A percentile compares a stretch with the other conserved stretches of the same genome.
phyloP scores from a whole-genome alignment of 306 rosid genomes.

The Fagus sylvatica region DNA sequence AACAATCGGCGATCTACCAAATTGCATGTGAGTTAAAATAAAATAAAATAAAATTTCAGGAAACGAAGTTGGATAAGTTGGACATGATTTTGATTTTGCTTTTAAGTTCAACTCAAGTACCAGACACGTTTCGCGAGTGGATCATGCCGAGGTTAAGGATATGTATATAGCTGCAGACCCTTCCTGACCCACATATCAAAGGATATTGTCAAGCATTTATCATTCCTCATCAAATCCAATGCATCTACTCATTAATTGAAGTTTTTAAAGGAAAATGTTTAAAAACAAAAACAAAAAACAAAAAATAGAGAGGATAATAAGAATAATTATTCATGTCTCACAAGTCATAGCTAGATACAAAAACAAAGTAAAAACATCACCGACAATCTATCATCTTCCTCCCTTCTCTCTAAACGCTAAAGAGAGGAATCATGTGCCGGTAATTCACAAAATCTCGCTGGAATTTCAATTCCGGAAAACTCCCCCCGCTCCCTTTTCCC shows the following conservation, averaged over 20 bases:
- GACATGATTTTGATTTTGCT: not conserved
- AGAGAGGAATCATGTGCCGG: constrained; percentile 73
- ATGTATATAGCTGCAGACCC: not conserved
- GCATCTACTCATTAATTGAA: too few species aligned
- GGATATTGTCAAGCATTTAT: too few species aligned
- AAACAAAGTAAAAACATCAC: constrained; percentile 33
- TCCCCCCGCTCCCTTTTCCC: constrained; percentile 3
- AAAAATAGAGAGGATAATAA: not conserved
- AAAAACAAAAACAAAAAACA: not conserved
- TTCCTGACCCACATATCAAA: not conserved
- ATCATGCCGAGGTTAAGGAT: not conserved
- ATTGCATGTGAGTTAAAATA: too few species aligned
- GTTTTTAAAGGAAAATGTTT: too few species aligned
- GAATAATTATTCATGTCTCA: constrained; percentile 45
- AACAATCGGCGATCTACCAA: too few species aligned
- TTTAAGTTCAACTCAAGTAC: constrained; percentile 8
- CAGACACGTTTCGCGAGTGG: constrained; percentile 16
- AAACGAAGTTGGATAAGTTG: not conserved
- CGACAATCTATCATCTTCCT: constrained; percentile 75
- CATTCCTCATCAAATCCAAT: too few species aligned
- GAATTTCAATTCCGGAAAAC: constrained; percentile 40
- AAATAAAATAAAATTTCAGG: too few species aligned
- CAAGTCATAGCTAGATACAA: constrained; percentile 9
- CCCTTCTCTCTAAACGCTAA: constrained; percentile 39
- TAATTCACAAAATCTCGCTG: constrained; percentile 67